Percentiles rank a stretch among this genome's conserved stretches.
Evolutionary conservation across 345 rosid genomes (phyloP).

Genomic region (Zanthoxylum bungeanum): DNA sequence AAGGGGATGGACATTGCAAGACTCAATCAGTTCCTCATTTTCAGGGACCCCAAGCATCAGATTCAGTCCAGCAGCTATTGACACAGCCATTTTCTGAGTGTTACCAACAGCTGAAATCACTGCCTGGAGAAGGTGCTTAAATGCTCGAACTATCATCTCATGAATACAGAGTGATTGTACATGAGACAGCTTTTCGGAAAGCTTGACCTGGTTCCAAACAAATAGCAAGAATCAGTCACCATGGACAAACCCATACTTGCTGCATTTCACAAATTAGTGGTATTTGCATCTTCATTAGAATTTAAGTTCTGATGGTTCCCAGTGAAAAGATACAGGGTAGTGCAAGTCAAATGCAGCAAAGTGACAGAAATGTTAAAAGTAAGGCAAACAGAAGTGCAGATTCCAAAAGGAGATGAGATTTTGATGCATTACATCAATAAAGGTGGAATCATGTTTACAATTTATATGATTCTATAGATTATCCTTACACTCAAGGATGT

Average conservation of each 20-base stretch:
- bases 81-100: constrained; percentile 60
- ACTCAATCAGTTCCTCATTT: constrained; percentile 35
- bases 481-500: not conserved
- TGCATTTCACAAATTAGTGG: constrained; percentile 1
- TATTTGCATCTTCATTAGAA: not conserved
- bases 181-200: constrained; percentile 94
- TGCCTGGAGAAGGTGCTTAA: constrained; percentile 86
- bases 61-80: constrained; percentile 83
- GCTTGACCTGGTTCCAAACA: constrained; percentile 66
- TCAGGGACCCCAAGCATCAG: constrained; percentile 89
- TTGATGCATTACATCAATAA: not conserved
- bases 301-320: not conserved
- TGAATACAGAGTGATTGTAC: constrained; percentile 94
- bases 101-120: constrained; percentile 69
- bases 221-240: constrained; percentile 14
- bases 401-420: not conserved
- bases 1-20: constrained; percentile 57
- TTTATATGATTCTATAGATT: not conserved
- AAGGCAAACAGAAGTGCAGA: not conserved
- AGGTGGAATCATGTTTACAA: not conserved
- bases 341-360: not conserved
- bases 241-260: constrained; percentile 7
- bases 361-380: not conserved
- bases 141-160: constrained; percentile 96
- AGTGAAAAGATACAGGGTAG: no score